Evolutionary conservation across 768 basidiomycete genomes (phyloP).

Genomic region (Infundibulicybe gibba): DNA sequence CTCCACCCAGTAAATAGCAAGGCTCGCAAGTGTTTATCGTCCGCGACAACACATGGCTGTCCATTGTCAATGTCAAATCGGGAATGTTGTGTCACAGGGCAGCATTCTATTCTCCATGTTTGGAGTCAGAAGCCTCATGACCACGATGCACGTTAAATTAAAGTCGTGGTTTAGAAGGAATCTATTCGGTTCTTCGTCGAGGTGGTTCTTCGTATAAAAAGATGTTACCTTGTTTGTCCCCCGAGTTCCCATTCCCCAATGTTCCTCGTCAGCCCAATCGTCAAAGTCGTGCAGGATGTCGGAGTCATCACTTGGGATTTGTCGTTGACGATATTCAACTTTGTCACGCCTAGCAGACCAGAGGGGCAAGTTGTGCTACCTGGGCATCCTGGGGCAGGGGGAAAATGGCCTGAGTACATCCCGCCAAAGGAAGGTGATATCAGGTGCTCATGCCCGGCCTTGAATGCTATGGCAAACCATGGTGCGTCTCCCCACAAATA

Average conservation of each 20-base stretch:
- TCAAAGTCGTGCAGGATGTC: constrained; percentile 20
- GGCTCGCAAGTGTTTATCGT: too few relatives aligned
- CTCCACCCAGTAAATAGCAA: too few relatives aligned
- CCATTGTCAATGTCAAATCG: too few relatives aligned
- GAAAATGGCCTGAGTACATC: constrained; percentile 67
- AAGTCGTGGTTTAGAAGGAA: too few relatives aligned
- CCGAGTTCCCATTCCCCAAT: constrained; percentile 13
- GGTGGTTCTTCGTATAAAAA: constrained; percentile 12
- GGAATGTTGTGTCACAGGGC: too few relatives aligned
- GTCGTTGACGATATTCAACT: constrained; percentile 46
- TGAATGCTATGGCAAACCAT: constrained; percentile 84
- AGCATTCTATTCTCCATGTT: too few relatives aligned
- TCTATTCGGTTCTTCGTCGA: constrained; percentile 8
- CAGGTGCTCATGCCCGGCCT: constrained; percentile 66
- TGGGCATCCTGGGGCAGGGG: constrained; percentile 53
- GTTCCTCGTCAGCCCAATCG: constrained; percentile 28
- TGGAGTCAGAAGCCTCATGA: too few relatives aligned
- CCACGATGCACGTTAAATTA: too few relatives aligned
- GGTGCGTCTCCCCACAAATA: constrained; percentile 45
- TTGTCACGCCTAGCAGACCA: constrained; percentile 43
- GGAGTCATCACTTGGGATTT: constrained; percentile 48
- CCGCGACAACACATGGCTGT: too few relatives aligned
- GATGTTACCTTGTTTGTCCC: background rate
- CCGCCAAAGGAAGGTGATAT: constrained; percentile 62
- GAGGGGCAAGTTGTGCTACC: constrained; percentile 53